phyloP scores from a whole-genome alignment of 2,329 filamentous ascomycete species.

The Cladosporium sp. region DNA sequence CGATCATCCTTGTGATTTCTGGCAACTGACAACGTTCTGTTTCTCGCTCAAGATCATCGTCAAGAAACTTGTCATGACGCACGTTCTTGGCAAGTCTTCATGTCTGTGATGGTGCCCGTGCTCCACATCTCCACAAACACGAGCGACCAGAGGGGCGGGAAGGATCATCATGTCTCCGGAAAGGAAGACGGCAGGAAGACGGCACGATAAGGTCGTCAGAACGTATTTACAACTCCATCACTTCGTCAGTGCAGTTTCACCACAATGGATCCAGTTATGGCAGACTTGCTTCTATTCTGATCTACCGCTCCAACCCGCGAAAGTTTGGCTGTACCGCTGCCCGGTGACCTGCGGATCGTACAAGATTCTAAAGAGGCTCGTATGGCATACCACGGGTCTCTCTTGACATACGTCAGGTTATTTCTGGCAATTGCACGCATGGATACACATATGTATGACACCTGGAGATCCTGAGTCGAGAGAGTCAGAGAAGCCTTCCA shows the following conservation, averaged over 20 bases:
- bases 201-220: not conserved
- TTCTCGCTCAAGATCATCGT: not conserved
- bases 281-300: not conserved
- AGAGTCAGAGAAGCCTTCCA: not conserved
- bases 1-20: not conserved
- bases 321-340: not conserved
- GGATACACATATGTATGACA: not conserved
- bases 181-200: conserved; percentile 4
- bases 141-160: conserved; percentile 3
- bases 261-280: not conserved
- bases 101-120: not conserved
- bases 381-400: not conserved
- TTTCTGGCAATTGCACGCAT: not conserved
- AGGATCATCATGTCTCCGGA: conserved; percentile 1
- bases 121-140: conserved; percentile 7
- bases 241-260: not conserved
- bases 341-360: not conserved
- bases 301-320: not conserved
- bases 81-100: not conserved
- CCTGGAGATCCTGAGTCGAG: not conserved
- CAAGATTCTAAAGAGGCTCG: not conserved
- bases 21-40: not conserved
- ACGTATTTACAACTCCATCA: not conserved
- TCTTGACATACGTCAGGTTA: not conserved
- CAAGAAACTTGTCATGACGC: not conserved